phyloP scores from a whole-genome alignment of 345 rosid species.

The Laguncularia racemosa region DNA sequence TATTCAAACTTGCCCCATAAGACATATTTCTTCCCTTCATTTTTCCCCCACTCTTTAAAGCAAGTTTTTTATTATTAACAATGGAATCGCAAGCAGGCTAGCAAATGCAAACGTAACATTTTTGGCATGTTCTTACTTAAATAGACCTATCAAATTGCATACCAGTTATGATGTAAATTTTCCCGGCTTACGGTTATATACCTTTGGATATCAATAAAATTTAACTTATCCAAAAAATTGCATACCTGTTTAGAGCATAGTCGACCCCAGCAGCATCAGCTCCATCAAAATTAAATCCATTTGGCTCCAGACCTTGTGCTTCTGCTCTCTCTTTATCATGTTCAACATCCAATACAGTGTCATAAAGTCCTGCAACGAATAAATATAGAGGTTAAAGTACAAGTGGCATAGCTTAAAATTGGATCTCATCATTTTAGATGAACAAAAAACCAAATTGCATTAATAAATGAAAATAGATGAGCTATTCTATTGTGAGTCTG shows the following conservation, averaged over 20 bases:
- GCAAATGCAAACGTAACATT: too few species aligned
- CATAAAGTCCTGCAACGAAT: conserved; percentile 56
- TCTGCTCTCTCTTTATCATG: conserved; percentile 78
- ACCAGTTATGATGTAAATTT: too few species aligned
- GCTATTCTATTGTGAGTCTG: too few species aligned
- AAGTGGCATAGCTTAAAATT: not conserved
- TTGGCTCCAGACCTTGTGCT: conserved; percentile 80
- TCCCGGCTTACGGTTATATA: too few species aligned
- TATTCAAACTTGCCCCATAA: not conserved
- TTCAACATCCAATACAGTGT: conserved; percentile 90
- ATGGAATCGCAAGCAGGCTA: too few species aligned
- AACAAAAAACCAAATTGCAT: too few species aligned
- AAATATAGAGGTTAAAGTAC: conserved; percentile 11
- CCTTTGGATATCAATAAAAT: too few species aligned
- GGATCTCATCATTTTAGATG: not conserved
- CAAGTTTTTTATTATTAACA: too few species aligned
- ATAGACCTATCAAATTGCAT: conserved; percentile 6
- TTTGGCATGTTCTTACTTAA: not conserved
- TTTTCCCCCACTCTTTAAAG: not conserved
- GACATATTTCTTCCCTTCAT: not conserved
- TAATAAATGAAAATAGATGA: too few species aligned
- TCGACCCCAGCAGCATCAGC: conserved; percentile 80
- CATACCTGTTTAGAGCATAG: conserved; percentile 80
- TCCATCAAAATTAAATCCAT: conserved; percentile 83
- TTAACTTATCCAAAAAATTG: too few species aligned